Evolutionary conservation across 1,284 basidiomycete genomes (phyloP), one percentile per base, ranked within the genome.

Genomic region (Cutaneotrichosporon sp.): DNA sequence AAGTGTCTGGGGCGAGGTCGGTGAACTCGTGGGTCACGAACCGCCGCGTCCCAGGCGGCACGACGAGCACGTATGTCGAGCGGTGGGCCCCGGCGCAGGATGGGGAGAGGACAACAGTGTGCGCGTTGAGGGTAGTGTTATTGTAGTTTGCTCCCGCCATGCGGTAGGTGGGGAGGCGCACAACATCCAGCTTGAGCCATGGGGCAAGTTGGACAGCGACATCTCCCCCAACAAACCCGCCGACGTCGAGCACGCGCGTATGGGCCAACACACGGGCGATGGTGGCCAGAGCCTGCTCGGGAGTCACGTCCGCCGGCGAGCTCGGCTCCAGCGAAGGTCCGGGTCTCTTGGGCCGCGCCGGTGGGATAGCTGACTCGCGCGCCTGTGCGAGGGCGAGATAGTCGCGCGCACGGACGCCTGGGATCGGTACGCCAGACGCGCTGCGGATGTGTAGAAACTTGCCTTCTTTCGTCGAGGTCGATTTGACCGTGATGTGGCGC

Each of bases 401-500:
- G 53, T 56, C 26, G n/a, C 53, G 36, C 21, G 53, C 11, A 4
- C 34, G n/a, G 2, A 56, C 18, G 34, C 53, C 53, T 5, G 53
- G 53, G 11, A 56, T 56, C 5, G 53, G 18, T 9, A 56, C 34
- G 1, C 36, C 36, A 5, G 8, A 4, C 5, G n/a, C 21, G 4
- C 34, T 38, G 34, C 34, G 31, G 34, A 56, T 56, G 32, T n/a
- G 18, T 1, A 56, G n/a, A 21, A 34, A 56, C 18, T 34, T 21
- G 6, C 21, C 34, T 22, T 56, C 21, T 8, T 16, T 4, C 36
- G 53, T 34, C n/a, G n/a, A 36, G 9, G 16, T n/a, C 10, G 53
- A 56, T 7, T 22, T 36, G 18, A 63, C 5, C 4, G 16, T 16
- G 22, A 63, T 31, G 34, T 63, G 62, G 5, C 42, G 42, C n/a